Percentiles rank a stretch among this genome's conserved stretches.
phyloP scores from a whole-genome alignment of 2,329 filamentous ascomycete genomes.

The Ophiostoma sp. region DNA sequence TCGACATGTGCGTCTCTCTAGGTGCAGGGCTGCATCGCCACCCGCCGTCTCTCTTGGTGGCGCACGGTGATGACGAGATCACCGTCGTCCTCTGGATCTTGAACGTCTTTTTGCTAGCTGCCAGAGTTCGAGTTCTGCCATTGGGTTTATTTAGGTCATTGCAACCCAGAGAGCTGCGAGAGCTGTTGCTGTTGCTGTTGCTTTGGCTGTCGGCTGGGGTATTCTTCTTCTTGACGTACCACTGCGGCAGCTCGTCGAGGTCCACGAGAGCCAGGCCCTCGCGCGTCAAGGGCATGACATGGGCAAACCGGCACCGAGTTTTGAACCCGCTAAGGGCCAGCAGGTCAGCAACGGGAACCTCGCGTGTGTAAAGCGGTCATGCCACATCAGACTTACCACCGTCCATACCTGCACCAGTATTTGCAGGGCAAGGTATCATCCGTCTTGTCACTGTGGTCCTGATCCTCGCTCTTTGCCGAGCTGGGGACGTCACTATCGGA shows the following conservation, averaged over 20 bases:
- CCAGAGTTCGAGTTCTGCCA: not conserved
- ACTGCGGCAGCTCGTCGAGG: conserved; percentile 40
- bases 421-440: conserved; percentile 36
- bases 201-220: not conserved
- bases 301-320: conserved; percentile 40
- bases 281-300: conserved; percentile 44
- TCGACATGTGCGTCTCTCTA: not conserved
- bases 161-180: no score
- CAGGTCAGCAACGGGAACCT: not conserved
- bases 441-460: conserved; percentile 11
- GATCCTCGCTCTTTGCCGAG: not conserved
- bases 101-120: not conserved
- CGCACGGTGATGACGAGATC: not conserved
- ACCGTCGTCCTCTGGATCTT: not conserved
- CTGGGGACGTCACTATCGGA: not conserved
- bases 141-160: not conserved
- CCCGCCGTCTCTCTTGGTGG: not conserved
- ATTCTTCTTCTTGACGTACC: conserved; percentile 35
- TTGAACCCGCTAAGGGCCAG: conserved; percentile 38
- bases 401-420: conserved; percentile 46
- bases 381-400: conserved; percentile 30
- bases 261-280: conserved; percentile 41
- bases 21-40: not conserved
- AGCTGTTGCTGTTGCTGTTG: not conserved
- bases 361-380: not conserved